Evolutionary conservation across 805 yeast species (phyloP).

Genomic region (Cyberlindnera mrakii): DNA sequence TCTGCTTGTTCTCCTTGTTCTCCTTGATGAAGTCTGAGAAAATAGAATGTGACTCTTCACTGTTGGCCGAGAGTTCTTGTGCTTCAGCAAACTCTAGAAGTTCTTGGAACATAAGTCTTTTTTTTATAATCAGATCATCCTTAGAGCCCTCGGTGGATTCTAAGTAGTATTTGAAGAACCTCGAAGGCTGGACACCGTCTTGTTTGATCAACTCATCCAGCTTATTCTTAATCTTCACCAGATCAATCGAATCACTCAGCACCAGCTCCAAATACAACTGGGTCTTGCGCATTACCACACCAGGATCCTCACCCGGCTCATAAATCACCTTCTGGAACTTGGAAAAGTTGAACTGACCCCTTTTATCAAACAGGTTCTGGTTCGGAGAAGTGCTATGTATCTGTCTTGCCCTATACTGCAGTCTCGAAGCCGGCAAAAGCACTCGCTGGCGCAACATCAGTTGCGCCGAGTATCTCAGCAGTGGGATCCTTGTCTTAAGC

Average conservation of each 20-base stretch:
- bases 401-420: not conserved
- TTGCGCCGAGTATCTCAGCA: too few species aligned
- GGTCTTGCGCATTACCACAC: constrained; percentile 7
- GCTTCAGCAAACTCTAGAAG: constrained; percentile 7
- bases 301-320: constrained; percentile 10
- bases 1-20: constrained; percentile 4
- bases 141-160: constrained; percentile 6
- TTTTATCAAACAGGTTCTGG: constrained; percentile 9
- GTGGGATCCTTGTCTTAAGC: too few species aligned
- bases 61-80: constrained; percentile 4
- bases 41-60: constrained; percentile 3
- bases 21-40: constrained; percentile 9
- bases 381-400: constrained; percentile 4
- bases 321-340: constrained; percentile 14
- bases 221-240: constrained; percentile 6
- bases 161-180: constrained; percentile 13
- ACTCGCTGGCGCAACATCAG: too few species aligned
- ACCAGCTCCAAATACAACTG: constrained; percentile 12
- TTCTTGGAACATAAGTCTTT: constrained; percentile 8
- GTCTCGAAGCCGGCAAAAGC: too few species aligned
- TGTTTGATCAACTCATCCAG: constrained; percentile 9
- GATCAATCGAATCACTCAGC: constrained; percentile 7
- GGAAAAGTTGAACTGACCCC: constrained; percentile 16
- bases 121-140: constrained; percentile 2
- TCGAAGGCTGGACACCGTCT: constrained; percentile 11